These are phyloP conservation scores for Oemleria cerasiformis DNA, from an alignment of 306 rosid species.

Conservation along the genomic window DNA sequence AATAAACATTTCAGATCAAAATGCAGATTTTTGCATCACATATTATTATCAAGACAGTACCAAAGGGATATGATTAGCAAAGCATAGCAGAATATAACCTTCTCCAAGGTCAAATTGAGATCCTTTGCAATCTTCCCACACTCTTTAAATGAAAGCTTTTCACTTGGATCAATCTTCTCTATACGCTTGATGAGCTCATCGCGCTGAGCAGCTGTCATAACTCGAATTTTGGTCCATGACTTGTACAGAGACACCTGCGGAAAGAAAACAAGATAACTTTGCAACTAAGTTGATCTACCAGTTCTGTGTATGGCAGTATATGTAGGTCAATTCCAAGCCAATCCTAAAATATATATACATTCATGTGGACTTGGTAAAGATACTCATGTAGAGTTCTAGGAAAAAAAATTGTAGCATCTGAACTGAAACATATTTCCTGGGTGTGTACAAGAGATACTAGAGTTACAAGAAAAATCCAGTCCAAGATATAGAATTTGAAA, in stretches of 20 bases:
- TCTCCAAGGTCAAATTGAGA: constrained; percentile 74
- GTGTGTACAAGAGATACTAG: constrained; percentile 1
- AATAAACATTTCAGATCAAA: not conserved
- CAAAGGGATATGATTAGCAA: constrained; percentile 27
- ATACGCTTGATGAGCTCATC: constrained; percentile 60
- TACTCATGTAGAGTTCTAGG: not conserved
- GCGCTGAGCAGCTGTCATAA: constrained; percentile 88
- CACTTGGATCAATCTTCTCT: constrained; percentile 43
- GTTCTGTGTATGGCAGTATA: constrained; percentile 1
- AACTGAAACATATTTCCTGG: not conserved
- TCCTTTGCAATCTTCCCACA: constrained; percentile 82
- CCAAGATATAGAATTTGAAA: not conserved
- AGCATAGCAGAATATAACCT: constrained; percentile 47
- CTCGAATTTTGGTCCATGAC: constrained; percentile 78
- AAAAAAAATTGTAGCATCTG: not conserved
- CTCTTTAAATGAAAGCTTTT: constrained; percentile 64
- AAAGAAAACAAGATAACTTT: not conserved
- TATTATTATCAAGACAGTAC: not conserved
- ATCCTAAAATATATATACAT: constrained; percentile 8
- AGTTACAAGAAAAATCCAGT: not conserved
- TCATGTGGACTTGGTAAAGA: not conserved
- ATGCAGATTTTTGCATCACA: not conserved
- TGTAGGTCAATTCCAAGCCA: constrained; percentile 7
- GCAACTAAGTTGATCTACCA: constrained; percentile 2
- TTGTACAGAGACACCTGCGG: constrained; percentile 62